Evolutionary conservation across 345 rosid genomes (phyloP).

Genomic region (Rhizophora mangle): DNA sequence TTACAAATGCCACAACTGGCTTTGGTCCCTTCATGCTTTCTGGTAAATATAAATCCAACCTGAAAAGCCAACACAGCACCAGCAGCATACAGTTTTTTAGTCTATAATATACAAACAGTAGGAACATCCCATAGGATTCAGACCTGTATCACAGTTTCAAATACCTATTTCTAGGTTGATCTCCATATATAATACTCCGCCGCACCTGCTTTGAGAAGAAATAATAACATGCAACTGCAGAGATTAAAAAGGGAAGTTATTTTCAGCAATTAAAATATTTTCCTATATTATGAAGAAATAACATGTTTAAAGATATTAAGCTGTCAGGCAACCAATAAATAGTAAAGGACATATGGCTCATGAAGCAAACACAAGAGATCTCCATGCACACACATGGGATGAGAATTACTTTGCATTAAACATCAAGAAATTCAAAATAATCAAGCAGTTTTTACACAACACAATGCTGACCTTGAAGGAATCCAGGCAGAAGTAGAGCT

Average conservation of each 20-base stretch:
- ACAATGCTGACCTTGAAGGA: slow-evolving; percentile 28
- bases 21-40: slow-evolving; percentile 21
- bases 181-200: slow-evolving; percentile 29
- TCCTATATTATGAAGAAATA: background rate
- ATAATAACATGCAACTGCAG: slow-evolving; percentile 36
- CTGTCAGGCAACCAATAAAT: background rate
- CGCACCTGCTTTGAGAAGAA: slow-evolving; percentile 30
- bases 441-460: background rate
- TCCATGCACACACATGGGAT: background rate
- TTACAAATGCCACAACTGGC: slow-evolving; percentile 36
- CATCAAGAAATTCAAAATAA: background rate
- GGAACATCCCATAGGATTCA: background rate
- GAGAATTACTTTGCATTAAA: too few species aligned
- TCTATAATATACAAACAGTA: background rate
- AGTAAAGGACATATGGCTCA: background rate
- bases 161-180: slow-evolving; percentile 36
- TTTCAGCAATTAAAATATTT: background rate
- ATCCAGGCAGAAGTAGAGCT: slow-evolving; percentile 31
- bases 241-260: slow-evolving; percentile 3
- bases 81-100: background rate
- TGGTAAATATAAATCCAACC: slow-evolving; percentile 36
- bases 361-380: background rate
- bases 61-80: slow-evolving; percentile 11
- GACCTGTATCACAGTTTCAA: background rate
- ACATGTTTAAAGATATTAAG: background rate